Percentiles rank a stretch among this genome's conserved stretches.
Conservation (phyloP, 1,284 basidiomycete species). For the Rhodotorula glutinis region DNA sequence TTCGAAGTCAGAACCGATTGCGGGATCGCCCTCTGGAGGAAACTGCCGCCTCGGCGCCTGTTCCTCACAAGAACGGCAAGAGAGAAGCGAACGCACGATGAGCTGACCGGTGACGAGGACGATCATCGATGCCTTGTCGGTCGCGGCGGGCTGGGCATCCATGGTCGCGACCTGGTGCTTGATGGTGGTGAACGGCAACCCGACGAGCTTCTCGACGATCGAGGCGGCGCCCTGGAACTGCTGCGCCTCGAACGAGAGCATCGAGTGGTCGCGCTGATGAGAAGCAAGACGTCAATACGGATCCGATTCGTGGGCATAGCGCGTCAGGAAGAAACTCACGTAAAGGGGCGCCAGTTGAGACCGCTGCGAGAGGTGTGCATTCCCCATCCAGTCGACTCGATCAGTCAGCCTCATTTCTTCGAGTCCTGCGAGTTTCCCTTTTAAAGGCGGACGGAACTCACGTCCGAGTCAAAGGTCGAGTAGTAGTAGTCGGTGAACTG, state of each 20-base stretch:
- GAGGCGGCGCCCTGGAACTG: slow-evolving; percentile 59
- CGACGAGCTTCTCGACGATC: slow-evolving; percentile 79
- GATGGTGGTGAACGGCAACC: slow-evolving; percentile 76
- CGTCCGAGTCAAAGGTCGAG: slow-evolving; percentile 63
- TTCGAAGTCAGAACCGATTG: background rate
- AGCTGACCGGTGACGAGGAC: slow-evolving; percentile 87
- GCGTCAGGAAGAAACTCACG: slow-evolving; percentile 43
- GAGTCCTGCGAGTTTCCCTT: no score
- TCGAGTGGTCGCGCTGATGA: slow-evolving; percentile 74
- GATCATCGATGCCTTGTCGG: slow-evolving; percentile 63
- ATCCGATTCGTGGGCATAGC: no score
- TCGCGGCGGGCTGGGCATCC: slow-evolving; percentile 83
- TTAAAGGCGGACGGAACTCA: background rate
- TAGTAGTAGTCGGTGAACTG: slow-evolving; percentile 77
- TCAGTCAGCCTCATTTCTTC: background rate
- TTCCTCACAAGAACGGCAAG: no score
- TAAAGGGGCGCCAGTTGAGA: background rate
- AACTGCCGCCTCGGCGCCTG: no score
- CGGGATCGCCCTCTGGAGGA: background rate
- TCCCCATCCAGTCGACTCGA: no score
- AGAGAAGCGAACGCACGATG: slow-evolving; percentile 54
- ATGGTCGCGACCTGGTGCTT: slow-evolving; percentile 77
- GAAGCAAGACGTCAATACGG: no score
- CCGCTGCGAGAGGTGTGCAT: background rate
- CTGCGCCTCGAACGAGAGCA: slow-evolving; percentile 81